phyloP scores from a whole-genome alignment of 768 basidiomycete species.

The Xerocomellus chrysenteron region DNA sequence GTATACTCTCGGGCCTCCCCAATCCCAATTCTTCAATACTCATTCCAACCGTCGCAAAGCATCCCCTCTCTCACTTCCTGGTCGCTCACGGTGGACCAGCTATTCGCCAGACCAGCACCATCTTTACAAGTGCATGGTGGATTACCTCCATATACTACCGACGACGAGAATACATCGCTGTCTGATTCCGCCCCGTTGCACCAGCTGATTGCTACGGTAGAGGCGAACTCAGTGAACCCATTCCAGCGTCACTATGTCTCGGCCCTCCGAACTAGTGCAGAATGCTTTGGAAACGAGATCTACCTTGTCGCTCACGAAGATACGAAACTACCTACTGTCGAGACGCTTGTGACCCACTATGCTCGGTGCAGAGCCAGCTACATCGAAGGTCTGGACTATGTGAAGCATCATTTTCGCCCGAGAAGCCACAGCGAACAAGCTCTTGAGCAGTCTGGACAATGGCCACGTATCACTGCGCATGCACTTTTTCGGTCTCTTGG shows the following conservation, averaged over 20 bases:
- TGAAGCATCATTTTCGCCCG: slow-evolving; percentile 15
- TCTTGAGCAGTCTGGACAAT: slow-evolving; percentile 27
- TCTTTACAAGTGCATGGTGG: too few relatives aligned
- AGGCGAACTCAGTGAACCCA: slow-evolving; percentile 3
- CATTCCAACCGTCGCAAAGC: too few relatives aligned
- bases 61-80: too few relatives aligned
- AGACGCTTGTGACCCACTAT: slow-evolving; percentile 10
- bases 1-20: too few relatives aligned
- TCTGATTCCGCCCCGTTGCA: too few relatives aligned
- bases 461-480: slow-evolving; percentile 38
- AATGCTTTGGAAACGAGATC: slow-evolving; percentile 6
- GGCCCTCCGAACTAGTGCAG: slow-evolving; percentile 6
- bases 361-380: slow-evolving; percentile 5
- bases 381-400: neutral
- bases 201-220: slow-evolving; percentile 3
- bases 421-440: slow-evolving; percentile 17
- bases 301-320: neutral
- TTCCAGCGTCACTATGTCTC: slow-evolving; percentile 14
- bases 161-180: too few relatives aligned
- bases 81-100: too few relatives aligned
- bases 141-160: too few relatives aligned
- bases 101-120: too few relatives aligned
- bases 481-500: slow-evolving; percentile 33
- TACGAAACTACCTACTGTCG: neutral
- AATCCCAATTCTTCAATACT: too few relatives aligned